Percentiles rank a stretch among this genome's conserved stretches.
These are phyloP conservation scores for Xylariaceae sp. DNA, from an alignment of 2,329 filamentous ascomycete genomes.

Conservation along the genomic window DNA sequence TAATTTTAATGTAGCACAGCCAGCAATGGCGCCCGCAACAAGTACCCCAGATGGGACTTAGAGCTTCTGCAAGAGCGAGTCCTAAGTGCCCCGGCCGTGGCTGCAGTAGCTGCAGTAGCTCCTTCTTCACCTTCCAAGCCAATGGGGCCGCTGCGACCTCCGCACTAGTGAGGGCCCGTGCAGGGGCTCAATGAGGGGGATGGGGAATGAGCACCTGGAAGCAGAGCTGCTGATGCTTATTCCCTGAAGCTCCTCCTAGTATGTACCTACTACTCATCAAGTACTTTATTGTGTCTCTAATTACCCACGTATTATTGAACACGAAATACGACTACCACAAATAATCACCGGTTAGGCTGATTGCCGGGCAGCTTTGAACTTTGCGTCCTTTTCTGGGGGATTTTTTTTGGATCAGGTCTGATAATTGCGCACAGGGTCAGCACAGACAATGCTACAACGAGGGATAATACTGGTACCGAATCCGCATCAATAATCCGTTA, in stretches of 20 bases:
- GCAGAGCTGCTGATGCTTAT: neutral
- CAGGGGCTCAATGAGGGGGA: slow-evolving; percentile 1
- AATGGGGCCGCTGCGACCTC: neutral
- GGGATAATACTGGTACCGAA: no score
- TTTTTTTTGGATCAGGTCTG: no score
- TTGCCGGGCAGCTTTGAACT: neutral
- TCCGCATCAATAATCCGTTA: no score
- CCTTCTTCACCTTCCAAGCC: neutral
- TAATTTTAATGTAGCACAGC: slow-evolving; percentile 17
- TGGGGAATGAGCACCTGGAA: no score
- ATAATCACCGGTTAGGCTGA: neutral
- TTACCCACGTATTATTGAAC: no score
- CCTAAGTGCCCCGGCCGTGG: no score
- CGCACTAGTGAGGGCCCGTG: neutral
- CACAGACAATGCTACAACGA: no score
- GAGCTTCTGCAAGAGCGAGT: neutral
- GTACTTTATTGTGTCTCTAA: no score
- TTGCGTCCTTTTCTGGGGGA: no score
- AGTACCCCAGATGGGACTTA: slow-evolving; percentile 20
- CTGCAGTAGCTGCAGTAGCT: neutral
- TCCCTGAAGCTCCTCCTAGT: no score
- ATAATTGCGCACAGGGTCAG: no score
- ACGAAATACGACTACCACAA: slow-evolving; percentile 10
- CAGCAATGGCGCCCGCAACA: neutral
- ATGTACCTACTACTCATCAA: no score